Base-by-base conservation (phyloP, 768 basidiomycete species). In the Lactarius indigo region DNA sequence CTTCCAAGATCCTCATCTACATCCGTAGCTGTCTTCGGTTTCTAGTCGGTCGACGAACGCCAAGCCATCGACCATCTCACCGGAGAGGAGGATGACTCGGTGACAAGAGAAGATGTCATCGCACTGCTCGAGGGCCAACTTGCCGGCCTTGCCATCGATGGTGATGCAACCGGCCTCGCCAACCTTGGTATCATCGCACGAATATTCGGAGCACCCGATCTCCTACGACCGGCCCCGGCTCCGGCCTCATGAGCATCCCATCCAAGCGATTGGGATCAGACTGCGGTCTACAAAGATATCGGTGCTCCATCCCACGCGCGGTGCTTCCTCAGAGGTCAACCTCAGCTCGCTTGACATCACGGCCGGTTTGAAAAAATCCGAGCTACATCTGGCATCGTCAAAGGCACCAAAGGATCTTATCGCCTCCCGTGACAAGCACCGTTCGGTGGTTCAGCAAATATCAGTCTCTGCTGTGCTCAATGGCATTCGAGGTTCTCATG, bases 1-100 rank as follows among this genome's bases (percentile, higher is more conserved):
- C 83, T 1, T 94, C 94, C 81, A 87, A 86, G 70, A 85, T 96
- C 60, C 77, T 96, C 26, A 87, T 90, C 67, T 88, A 93, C 72
- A 81, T 96, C 31, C 87, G 94, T 52, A 83, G 85, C 69, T 85
- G 83, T 73, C 74, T 90, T 17, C 82, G 85, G 75, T 76, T 79
- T 57, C 60, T 84, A n/a, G 37, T 73, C 75, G 50, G 70, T 71
- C 13, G 62, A 66, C 13, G 75, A 79, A 59, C 75, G 76, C 18
- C 70, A 72, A 47, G 69, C 64, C 4, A 31, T 76, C n/a, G 23
- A 67, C 23, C 20, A 65, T 4, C 44, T 70, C 1, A 39, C 60
- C 8, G 41, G 55, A 15, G 41, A 64, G 30, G 52, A 78, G 72
- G 68, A 74, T 61, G 33, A 65, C 12, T 26, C 52, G 9, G 61